Evolutionary conservation across 2,329 filamentous ascomycete genomes (phyloP), one percentile per base, ranked within the genome.

Genomic region (Neonectria magnoliae): DNA sequence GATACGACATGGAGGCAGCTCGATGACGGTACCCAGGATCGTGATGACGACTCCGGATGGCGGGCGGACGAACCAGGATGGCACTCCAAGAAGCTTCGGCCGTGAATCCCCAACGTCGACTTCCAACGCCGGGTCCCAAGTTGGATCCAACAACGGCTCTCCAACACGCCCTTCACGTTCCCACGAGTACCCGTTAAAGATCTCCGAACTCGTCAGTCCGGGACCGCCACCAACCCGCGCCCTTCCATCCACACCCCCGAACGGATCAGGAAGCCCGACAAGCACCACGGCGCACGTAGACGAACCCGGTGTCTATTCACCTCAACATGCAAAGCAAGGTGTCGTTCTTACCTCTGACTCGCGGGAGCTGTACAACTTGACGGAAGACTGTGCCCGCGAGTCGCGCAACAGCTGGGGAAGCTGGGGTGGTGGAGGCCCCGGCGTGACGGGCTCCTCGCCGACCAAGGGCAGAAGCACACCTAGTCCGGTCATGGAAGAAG

Each of bases 171-270:
- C 66, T 47, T 55, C 60, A 1, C 66, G 63, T 29, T 60, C 67
- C 8, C 60, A 48, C n/a, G 61, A 62, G 29, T 50, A 55, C 20
- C 62, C 68, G 1, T 61, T 67, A 3, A 62, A 66, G n/a, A 60
- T 73, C 50, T 59, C 65, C 44, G 42, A 62, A 36, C 65, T 77
- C 25, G 67, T 70, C n/a, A 73, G 76, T 29, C 73, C 80, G 20
- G 81, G 83, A 0, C 83, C 84, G 0, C 83, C 83, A 0, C 84
- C 84, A 0, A 81, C 67, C 5, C 76, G 79, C n/a, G 81, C 81
- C 3, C 77, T 85, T 3, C 69, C 70, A 2, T 67, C 63, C 8
- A 73, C 71, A 4, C 68, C 71, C 8, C 62, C 65, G 11, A 62
- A 58, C 16, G 62, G 65, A 1, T 62, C 64, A 1, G 50, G 56